Evolutionary conservation across 108 stramenopile genomes (phyloP).

Genomic region (Fistulifera solaris): DNA sequence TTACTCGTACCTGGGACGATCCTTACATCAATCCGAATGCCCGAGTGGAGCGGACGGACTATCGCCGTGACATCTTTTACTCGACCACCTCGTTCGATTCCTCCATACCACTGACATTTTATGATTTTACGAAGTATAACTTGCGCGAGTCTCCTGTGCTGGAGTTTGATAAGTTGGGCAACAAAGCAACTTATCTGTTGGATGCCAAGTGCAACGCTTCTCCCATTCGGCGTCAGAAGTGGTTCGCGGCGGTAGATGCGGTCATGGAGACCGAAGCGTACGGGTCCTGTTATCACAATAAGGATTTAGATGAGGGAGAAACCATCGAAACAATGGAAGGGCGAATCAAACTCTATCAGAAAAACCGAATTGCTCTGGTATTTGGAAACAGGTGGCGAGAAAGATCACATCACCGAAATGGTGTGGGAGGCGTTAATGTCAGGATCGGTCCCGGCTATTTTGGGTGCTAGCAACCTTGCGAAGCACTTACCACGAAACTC

Average conservation of each 20-base stretch:
- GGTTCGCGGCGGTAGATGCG: slow-evolving; percentile 17
- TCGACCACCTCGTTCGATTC: slow-evolving; percentile 34
- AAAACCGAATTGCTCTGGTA: slow-evolving; percentile 53
- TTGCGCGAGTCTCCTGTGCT: slow-evolving; percentile 20
- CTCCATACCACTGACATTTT: slow-evolving; percentile 25
- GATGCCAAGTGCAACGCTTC: slow-evolving; percentile 15
- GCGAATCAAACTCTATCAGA: slow-evolving; percentile 27
- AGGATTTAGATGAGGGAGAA: slow-evolving; percentile 23
- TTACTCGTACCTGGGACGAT: slow-evolving; percentile 15
- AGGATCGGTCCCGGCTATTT: slow-evolving; percentile 56
- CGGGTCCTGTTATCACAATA: slow-evolving; percentile 36
- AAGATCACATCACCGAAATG: slow-evolving; percentile 65
- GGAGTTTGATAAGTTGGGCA: slow-evolving; percentile 20
- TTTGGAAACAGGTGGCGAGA: slow-evolving; percentile 36
- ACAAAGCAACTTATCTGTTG: slow-evolving; percentile 27
- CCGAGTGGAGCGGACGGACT: slow-evolving; percentile 25
- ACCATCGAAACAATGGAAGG: slow-evolving; percentile 20
- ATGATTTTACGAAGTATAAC: slow-evolving; percentile 13
- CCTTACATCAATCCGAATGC: slow-evolving; percentile 3
- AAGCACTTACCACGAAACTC: slow-evolving; percentile 40
- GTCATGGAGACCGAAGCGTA: slow-evolving; percentile 13
- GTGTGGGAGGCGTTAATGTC: slow-evolving; percentile 52
- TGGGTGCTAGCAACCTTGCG: slow-evolving; percentile 53
- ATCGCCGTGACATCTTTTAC: slow-evolving; percentile 22
- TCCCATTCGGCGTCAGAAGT: slow-evolving; percentile 21